These are phyloP conservation scores for Septoria petroselini DNA, from an alignment of 2,329 filamentous ascomycete genomes.

Conservation along the genomic window DNA sequence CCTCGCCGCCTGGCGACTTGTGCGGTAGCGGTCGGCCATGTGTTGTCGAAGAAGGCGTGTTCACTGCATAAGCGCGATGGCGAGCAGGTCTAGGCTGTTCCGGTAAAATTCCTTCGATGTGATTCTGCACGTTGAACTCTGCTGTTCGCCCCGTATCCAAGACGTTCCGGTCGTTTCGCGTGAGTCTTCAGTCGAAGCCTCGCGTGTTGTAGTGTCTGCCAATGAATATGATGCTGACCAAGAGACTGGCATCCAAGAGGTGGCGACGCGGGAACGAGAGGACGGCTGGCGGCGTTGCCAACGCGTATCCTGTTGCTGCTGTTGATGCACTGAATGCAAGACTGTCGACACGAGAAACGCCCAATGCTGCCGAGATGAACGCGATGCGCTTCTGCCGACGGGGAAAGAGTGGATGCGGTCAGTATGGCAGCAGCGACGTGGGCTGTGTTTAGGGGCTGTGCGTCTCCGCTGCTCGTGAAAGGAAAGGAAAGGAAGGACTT, in stretches of 20 bases:
- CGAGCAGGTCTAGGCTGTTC: conserved; percentile 12
- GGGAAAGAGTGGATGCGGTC: conserved; percentile 7
- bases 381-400: conserved; percentile 1
- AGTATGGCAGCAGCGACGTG: not conserved
- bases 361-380: not conserved
- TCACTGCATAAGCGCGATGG: conserved; percentile 13
- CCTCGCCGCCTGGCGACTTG: conserved; percentile 24
- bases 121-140: conserved; percentile 16
- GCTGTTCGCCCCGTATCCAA: conserved; percentile 25
- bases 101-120: conserved; percentile 14
- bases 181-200: conserved; percentile 6
- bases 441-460: conserved; percentile 1
- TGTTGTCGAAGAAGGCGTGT: not conserved
- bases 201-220: conserved; percentile 9
- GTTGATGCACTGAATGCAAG: conserved; percentile 2
- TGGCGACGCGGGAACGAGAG: conserved; percentile 21
- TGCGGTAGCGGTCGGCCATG: conserved; percentile 36
- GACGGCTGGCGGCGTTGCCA: conserved; percentile 22
- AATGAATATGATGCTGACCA: conserved; percentile 27
- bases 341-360: not conserved
- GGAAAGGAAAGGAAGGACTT: not conserved
- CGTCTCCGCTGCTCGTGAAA: conserved; percentile 7
- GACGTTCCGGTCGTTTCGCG: conserved; percentile 9
- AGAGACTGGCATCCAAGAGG: conserved; percentile 13
- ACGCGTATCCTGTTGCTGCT: conserved; percentile 7